Percentiles rank a stretch among this genome's conserved stretches.
Conservation (phyloP, 1,284 basidiomycete species). For the Ustilago nuda region DNA sequence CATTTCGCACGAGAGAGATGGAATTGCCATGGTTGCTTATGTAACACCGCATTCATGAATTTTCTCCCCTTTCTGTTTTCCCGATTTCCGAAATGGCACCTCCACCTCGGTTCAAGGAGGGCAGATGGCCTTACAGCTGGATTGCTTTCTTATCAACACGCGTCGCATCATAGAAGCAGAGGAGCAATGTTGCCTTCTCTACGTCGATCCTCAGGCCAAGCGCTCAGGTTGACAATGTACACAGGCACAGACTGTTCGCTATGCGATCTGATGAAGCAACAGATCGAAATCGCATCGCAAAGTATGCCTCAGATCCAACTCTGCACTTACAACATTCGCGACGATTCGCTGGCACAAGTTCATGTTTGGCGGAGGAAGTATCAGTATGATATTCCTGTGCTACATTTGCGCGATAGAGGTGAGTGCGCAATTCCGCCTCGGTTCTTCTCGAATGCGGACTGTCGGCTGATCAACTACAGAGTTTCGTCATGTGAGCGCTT, state of each 20-base stretch:
- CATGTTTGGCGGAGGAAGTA: constrained; percentile 64
- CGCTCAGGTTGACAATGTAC: constrained; percentile 52
- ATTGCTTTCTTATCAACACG: no score
- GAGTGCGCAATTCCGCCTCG: not conserved
- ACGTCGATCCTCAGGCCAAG: not conserved
- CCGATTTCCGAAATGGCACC: not conserved
- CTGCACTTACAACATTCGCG: constrained; percentile 63
- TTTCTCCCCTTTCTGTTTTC: not conserved
- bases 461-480: no score
- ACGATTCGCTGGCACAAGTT: constrained; percentile 54
- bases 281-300: constrained; percentile 34
- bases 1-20: no score
- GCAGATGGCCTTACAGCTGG: no score
- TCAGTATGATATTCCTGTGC: constrained; percentile 67
- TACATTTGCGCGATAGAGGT: constrained; percentile 53
- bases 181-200: constrained; percentile 16
- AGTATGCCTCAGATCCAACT: constrained; percentile 46
- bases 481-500: no score
- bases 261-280: constrained; percentile 60
- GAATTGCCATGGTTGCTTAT: no score
- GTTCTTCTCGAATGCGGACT: not conserved
- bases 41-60: not conserved
- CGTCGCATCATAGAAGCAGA: no score
- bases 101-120: no score
- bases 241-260: constrained; percentile 65